These are phyloP conservation scores for Geranium rotundifolium DNA, from an alignment of 345 rosid species.

Conservation along the genomic window DNA sequence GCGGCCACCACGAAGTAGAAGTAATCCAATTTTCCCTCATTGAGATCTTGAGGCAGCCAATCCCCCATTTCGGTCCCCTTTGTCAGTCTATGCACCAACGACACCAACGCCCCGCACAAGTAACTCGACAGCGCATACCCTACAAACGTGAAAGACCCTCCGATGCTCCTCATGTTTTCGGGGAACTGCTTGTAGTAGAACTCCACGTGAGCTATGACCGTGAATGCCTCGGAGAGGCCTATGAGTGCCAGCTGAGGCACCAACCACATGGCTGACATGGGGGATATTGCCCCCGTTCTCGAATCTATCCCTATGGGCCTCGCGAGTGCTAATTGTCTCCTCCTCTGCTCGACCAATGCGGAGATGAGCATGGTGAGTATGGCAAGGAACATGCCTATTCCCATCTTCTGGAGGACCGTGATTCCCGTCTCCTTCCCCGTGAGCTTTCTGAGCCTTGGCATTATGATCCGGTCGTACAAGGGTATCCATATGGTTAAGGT, in stretches of 20 bases:
- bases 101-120: constrained; percentile 22
- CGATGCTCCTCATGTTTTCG: constrained; percentile 44
- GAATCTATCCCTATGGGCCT: constrained; percentile 17
- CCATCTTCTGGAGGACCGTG: constrained; percentile 28
- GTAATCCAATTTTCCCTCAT: constrained; percentile 32
- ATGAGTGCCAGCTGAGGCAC: constrained; percentile 25
- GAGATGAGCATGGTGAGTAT: constrained; percentile 23
- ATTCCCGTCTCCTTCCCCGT: constrained; percentile 28
- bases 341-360: constrained; percentile 18
- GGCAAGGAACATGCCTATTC: constrained; percentile 22
- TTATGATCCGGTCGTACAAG: constrained; percentile 23
- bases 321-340: constrained; percentile 14
- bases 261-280: constrained; percentile 30
- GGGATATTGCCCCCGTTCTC: constrained; percentile 23
- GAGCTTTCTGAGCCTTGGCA: constrained; percentile 20
- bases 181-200: constrained; percentile 51
- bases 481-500: constrained; percentile 27
- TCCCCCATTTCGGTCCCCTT: constrained; percentile 6
- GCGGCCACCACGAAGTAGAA: constrained; percentile 31
- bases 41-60: constrained; percentile 13
- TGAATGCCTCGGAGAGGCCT: constrained; percentile 37
- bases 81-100: constrained; percentile 20
- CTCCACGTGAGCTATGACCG: constrained; percentile 20
- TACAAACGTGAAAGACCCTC: constrained; percentile 21
- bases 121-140: constrained; percentile 25